These are phyloP conservation scores for Boechera retrofracta DNA, from an alignment of 345 rosid species.

Conservation along the genomic window DNA sequence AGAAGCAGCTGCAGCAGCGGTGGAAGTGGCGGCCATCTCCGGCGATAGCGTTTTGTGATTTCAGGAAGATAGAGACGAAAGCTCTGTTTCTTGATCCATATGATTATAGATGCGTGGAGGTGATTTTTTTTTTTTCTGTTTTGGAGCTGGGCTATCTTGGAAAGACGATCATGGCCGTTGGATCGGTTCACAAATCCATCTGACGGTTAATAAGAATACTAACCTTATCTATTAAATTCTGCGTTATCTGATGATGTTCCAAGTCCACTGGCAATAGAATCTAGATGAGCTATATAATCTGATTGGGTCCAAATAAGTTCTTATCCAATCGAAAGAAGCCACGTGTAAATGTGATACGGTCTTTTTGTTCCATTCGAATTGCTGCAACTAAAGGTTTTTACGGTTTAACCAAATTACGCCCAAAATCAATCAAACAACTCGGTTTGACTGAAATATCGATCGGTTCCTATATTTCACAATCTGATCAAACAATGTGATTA, in stretches of 20 bases:
- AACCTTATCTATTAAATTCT: constrained; percentile 56
- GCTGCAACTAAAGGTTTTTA: background rate
- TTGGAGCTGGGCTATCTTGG: constrained; percentile 21
- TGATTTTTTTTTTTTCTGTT: background rate
- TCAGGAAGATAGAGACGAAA: constrained; percentile 6
- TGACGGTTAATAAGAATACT: constrained; percentile 47
- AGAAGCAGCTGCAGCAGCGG: constrained; percentile 68
- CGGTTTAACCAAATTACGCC: background rate
- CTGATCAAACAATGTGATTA: background rate
- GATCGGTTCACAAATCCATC: constrained; percentile 77
- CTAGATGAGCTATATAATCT: constrained; percentile 24
- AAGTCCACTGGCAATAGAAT: constrained; percentile 7
- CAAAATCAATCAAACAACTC: background rate
- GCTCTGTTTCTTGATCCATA: background rate
- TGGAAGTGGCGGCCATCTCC: constrained; percentile 63
- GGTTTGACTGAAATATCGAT: background rate
- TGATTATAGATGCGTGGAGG: background rate
- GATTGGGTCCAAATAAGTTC: constrained; percentile 12
- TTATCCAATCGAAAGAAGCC: background rate
- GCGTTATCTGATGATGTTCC: constrained; percentile 57
- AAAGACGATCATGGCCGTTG: constrained; percentile 40
- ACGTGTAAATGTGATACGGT: constrained; percentile 11
- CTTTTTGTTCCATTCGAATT: background rate
- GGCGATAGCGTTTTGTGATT: constrained; percentile 13
- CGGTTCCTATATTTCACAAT: background rate